These are phyloP conservation scores for Suhomyces xylopsoci DNA, from an alignment of 805 yeast species.

Conservation along the genomic window DNA sequence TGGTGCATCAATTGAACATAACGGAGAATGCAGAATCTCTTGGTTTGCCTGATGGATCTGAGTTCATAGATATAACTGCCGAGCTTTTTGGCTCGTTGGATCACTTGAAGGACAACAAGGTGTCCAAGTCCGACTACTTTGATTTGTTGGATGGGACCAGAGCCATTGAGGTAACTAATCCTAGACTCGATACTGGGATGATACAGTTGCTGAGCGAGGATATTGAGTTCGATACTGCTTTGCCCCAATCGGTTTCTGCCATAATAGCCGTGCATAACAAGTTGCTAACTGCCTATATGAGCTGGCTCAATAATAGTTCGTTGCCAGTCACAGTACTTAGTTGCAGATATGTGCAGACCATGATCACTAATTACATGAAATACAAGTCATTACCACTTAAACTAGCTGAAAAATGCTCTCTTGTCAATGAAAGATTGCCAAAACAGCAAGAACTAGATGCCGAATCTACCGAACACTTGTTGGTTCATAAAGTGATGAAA, in stretches of 20 bases:
- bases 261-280: conserved; percentile 53
- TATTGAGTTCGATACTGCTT: conserved; percentile 42
- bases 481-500: conserved; percentile 51
- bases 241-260: conserved; percentile 22
- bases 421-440: conserved; percentile 4
- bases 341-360: conserved; percentile 65
- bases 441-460: background rate
- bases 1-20: conserved; percentile 1
- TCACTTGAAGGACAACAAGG: conserved; percentile 46
- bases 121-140: conserved; percentile 59
- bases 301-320: conserved; percentile 77
- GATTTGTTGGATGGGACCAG: conserved; percentile 80
- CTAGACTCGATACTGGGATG: conserved; percentile 73
- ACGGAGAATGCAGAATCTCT: background rate
- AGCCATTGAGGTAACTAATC: conserved; percentile 75
- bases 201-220: conserved; percentile 48
- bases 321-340: conserved; percentile 76
- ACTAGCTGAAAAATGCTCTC: conserved; percentile 4
- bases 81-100: conserved; percentile 42
- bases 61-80: conserved; percentile 53
- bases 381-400: background rate
- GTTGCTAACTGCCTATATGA: conserved; percentile 51
- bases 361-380: conserved; percentile 27
- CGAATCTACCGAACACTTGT: conserved; percentile 16
- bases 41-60: conserved; percentile 2